Evolutionary conservation across 192 early-diverging fungal species (phyloP).

Genomic region (Coemansia sp.): DNA sequence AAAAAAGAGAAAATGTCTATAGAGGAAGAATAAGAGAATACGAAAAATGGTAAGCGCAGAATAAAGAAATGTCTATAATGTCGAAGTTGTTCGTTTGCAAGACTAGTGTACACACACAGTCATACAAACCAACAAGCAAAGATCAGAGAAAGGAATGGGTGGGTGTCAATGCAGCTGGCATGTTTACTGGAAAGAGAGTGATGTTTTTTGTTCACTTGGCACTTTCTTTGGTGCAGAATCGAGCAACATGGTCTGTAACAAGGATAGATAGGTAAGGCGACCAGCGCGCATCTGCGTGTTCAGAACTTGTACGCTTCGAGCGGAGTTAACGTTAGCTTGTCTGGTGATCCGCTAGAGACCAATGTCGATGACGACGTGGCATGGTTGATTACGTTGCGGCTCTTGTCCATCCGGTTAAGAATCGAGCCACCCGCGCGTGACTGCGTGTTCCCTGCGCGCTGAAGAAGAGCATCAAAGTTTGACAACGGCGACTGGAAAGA

Average conservation of each 20-base stretch:
- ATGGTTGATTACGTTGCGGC: slow-evolving; percentile 11
- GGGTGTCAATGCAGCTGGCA: too few relatives aligned
- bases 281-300: neutral
- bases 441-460: slow-evolving; percentile 36
- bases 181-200: too few relatives aligned
- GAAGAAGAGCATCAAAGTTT: slow-evolving; percentile 48
- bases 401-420: slow-evolving; percentile 38
- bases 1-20: slow-evolving; percentile 3
- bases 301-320: slow-evolving; percentile 16
- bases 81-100: too few relatives aligned
- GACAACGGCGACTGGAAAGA: slow-evolving; percentile 46
- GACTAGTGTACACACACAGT: neutral
- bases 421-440: slow-evolving; percentile 35
- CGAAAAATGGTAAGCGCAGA: neutral
- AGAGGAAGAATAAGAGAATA: neutral
- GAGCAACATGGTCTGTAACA: too few relatives aligned
- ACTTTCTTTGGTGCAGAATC: too few relatives aligned
- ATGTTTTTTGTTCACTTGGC: too few relatives aligned
- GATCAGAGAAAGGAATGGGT: too few relatives aligned
- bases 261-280: too few relatives aligned
- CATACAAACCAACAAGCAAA: too few relatives aligned
- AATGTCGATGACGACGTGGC: slow-evolving; percentile 32
- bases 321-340: slow-evolving; percentile 26
- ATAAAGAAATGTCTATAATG: too few relatives aligned
- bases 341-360: slow-evolving; percentile 18